Evolutionary conservation across 2,329 filamentous ascomycete genomes (phyloP), one percentile per base, ranked within the genome.

Genomic region (Neonectria neomacrospora): DNA sequence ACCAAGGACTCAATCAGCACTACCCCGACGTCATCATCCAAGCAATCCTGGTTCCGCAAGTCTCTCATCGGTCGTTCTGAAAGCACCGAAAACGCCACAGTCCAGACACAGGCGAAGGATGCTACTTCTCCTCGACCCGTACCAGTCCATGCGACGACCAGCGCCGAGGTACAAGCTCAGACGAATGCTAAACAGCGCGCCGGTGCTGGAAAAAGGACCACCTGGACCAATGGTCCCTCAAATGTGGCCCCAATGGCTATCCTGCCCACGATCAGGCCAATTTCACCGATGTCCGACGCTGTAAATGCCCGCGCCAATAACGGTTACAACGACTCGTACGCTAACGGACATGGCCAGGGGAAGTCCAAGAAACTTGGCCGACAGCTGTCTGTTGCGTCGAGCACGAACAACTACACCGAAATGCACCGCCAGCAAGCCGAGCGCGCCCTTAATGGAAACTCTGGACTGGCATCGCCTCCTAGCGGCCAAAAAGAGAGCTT

Each of bases 21-120:
- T 0, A 83, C 90, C 9, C 85, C 91, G 9, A 85, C 91, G 18
- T 86, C 90, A 14, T 86, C 90, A 2, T 88, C 92, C 5, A 97
- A 97, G 81, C 92, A 92, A 23, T 98, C 95, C 0, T 99, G 96
- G 96, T 97, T 99, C 80, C 89, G 96, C 69, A 94, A 97, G 77
- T 98, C 96, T 12, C 85, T 99, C 61, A 96, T 97, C 74, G 91
- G 91, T 61, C 88, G 92, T 63, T 89, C 91, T 48, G 90, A 93
- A 51, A 90, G 85, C 70, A 83, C 88, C 11, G 90, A 92, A 57
- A 83, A 85, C n/a, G 81, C 88, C 9, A 74, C 80, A 3, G 78
- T 83, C 18, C 80, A 82, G 57, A 73, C 81, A 16, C 79, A 78
- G 23, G 74, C 76, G 26, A 88, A 87, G 73, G 85, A 86, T 23